These are phyloP conservation scores for Wallemia hederae DNA, from an alignment of 1,284 basidiomycete genomes.

Conservation along the genomic window DNA sequence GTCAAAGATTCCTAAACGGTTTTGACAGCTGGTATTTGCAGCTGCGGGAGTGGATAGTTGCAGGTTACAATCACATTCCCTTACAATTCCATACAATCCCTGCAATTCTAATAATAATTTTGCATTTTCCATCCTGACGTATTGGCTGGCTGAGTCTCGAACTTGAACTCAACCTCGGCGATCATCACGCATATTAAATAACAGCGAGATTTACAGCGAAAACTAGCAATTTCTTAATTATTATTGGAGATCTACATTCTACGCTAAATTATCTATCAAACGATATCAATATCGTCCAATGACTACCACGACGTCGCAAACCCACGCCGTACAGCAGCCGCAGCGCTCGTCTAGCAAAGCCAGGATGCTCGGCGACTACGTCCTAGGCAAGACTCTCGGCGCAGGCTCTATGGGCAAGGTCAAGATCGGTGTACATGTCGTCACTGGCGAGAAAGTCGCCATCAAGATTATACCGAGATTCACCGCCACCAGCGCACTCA, in stretches of 20 bases:
- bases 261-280: neutral
- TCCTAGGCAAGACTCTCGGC: conserved; percentile 82
- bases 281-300: neutral
- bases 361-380: conserved; percentile 62
- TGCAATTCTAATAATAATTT: no score
- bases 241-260: no score
- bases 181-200: neutral
- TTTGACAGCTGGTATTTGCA: no score
- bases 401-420: conserved; percentile 99
- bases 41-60: no score
- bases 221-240: no score
- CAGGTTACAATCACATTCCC: no score
- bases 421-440: conserved; percentile 70
- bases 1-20: no score
- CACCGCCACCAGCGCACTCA: conserved; percentile 24
- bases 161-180: neutral
- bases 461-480: conserved; percentile 89
- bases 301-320: neutral
- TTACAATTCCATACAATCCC: no score
- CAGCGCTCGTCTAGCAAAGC: conserved; percentile 7
- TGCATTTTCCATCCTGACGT: neutral
- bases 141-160: neutral
- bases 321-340: neutral
- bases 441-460: conserved; percentile 82
- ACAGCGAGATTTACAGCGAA: no score